A percentile compares a stretch with the other conserved stretches of the same genome.
Evolutionary conservation across 352 stramenopile species (phyloP).

Genomic region (Phytophthora multivora): DNA sequence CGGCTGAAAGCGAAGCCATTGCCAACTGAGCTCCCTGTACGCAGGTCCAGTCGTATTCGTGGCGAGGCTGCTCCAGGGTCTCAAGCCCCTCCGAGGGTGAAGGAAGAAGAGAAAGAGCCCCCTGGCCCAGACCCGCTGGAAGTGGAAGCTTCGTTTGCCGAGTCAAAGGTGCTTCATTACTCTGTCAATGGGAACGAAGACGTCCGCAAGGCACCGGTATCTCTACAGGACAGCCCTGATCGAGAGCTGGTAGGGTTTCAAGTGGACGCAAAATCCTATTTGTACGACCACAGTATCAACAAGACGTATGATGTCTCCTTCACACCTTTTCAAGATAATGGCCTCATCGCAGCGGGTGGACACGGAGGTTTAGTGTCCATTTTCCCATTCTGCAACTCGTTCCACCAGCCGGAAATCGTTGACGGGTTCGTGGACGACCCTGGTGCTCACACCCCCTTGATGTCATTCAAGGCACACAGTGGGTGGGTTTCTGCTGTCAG

Average conservation of each 20-base stretch:
- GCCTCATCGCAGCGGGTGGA: slow-evolving; percentile 43
- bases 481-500: slow-evolving; percentile 60
- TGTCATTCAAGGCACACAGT: slow-evolving; percentile 59
- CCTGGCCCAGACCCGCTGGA: slow-evolving; percentile 13
- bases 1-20: slow-evolving; percentile 8
- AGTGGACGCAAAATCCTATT: slow-evolving; percentile 17
- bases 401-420: slow-evolving; percentile 8
- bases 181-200: slow-evolving; percentile 17
- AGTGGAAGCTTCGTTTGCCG: slow-evolving; percentile 32
- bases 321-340: slow-evolving; percentile 42
- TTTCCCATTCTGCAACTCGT: slow-evolving; percentile 27
- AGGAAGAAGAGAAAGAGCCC: not conserved
- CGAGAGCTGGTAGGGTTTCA: slow-evolving; percentile 28
- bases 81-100: not conserved
- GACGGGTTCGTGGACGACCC: slow-evolving; percentile 17
- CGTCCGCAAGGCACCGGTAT: not conserved
- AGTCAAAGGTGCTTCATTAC: slow-evolving; percentile 42
- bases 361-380: slow-evolving; percentile 58
- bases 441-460: slow-evolving; percentile 34
- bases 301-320: slow-evolving; percentile 57
- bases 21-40: slow-evolving; percentile 15
- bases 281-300: slow-evolving; percentile 42
- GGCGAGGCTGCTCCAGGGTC: slow-evolving; percentile 18
- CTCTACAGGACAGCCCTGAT: not conserved
- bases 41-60: slow-evolving; percentile 44